Conservation (phyloP, 805 yeast species). For the Metschnikowia colocasiae region DNA sequence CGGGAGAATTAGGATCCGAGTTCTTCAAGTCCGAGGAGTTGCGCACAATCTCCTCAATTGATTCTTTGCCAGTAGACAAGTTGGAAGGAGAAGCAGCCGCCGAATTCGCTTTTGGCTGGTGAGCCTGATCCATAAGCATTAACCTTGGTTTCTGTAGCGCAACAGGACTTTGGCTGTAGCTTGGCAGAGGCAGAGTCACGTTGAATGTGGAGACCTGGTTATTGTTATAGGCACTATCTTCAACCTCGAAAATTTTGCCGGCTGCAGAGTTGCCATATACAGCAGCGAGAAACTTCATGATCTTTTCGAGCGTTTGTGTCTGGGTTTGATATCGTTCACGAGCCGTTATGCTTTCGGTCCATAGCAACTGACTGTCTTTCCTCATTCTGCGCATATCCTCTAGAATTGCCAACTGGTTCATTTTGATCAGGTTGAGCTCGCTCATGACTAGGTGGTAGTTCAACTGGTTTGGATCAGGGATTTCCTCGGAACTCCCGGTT, state of each 20-base stretch:
- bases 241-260: constrained; percentile 44
- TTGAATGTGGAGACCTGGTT: constrained; percentile 23
- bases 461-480: constrained; percentile 25
- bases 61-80: constrained; percentile 14
- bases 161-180: constrained; percentile 6
- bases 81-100: constrained; percentile 10
- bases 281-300: constrained; percentile 80
- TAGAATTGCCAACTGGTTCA: constrained; percentile 74
- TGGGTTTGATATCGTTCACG: constrained; percentile 85
- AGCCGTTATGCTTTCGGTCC: constrained; percentile 84
- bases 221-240: constrained; percentile 18
- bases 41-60: constrained; percentile 18
- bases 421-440: constrained; percentile 73
- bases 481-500: constrained; percentile 26
- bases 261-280: constrained; percentile 60
- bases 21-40: constrained; percentile 10
- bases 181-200: constrained; percentile 8
- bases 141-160: constrained; percentile 29
- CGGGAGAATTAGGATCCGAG: constrained; percentile 16
- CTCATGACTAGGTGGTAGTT: constrained; percentile 53
- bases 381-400: constrained; percentile 82
- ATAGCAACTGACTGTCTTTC: constrained; percentile 81
- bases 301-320: constrained; percentile 82
- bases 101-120: constrained; percentile 12
- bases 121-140: constrained; percentile 41